Percentiles rank a stretch among this genome's conserved stretches.
phyloP scores from a whole-genome alignment of 106 monocot genomes.

The Allium cepa region DNA sequence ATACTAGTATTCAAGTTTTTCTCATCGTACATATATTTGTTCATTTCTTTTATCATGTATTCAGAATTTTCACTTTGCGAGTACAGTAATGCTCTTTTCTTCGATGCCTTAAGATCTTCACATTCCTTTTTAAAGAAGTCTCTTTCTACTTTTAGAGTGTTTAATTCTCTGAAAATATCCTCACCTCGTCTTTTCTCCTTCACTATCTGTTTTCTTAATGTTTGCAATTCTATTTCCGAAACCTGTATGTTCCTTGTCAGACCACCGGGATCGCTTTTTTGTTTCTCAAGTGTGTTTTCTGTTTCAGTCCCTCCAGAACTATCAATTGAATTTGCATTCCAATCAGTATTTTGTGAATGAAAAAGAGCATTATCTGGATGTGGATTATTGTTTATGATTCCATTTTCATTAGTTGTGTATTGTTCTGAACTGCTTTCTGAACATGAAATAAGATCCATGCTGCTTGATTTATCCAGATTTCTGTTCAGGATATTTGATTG shows the following conservation, averaged over 20 bases:
- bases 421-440: slow-evolving; percentile 64
- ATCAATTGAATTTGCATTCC: slow-evolving; percentile 53
- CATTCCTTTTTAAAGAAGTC: slow-evolving; percentile 69
- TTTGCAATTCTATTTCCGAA: slow-evolving; percentile 87
- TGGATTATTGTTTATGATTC: slow-evolving; percentile 12
- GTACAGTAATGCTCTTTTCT: slow-evolving; percentile 6
- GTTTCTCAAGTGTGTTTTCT: slow-evolving; percentile 47
- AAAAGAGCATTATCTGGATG: slow-evolving; percentile 21
- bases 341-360: slow-evolving; percentile 51
- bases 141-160: slow-evolving; percentile 58
- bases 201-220: slow-evolving; percentile 86
- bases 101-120: slow-evolving; percentile 53
- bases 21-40: slow-evolving; percentile 70
- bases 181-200: slow-evolving; percentile 75
- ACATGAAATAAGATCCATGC: slow-evolving; percentile 60
- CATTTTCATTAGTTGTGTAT: slow-evolving; percentile 46
- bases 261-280: slow-evolving; percentile 37
- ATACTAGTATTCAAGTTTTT: slow-evolving; percentile 66
- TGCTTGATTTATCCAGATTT: slow-evolving; percentile 39
- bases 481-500: slow-evolving; percentile 32
- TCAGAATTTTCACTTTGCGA: slow-evolving; percentile 17
- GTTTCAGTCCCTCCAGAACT: slow-evolving; percentile 59
- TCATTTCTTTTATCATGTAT: slow-evolving; percentile 61
- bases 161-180: slow-evolving; percentile 59
- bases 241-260: slow-evolving; percentile 67